Percentiles rank a stretch among this genome's conserved stretches.
phyloP scores from a whole-genome alignment of 2,329 filamentous ascomycete genomes.

The Cladosporium oxysporum region DNA sequence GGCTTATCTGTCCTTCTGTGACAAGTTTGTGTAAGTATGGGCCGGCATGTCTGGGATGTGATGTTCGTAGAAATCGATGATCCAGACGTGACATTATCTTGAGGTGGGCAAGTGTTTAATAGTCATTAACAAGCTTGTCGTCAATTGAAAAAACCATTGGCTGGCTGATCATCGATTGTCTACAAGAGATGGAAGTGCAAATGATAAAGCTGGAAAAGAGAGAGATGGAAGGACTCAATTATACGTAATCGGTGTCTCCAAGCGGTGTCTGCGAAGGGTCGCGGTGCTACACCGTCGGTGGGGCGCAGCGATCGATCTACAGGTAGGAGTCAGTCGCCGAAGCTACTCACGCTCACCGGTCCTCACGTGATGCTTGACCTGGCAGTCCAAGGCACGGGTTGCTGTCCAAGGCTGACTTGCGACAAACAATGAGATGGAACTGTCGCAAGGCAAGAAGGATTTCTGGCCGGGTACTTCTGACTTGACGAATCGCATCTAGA shows the following conservation, averaged over 20 bases:
- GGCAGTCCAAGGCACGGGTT: no score
- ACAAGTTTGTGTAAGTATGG: conserved; percentile 5
- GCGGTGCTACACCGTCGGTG: background rate
- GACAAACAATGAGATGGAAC: no score
- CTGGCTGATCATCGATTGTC: background rate
- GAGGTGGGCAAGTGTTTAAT: background rate
- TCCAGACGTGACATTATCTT: background rate
- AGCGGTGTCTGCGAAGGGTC: conserved; percentile 5
- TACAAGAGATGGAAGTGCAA: no score
- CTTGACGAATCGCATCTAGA: background rate
- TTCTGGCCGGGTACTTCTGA: background rate
- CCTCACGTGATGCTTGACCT: background rate
- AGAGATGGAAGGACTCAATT: background rate
- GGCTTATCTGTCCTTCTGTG: background rate
- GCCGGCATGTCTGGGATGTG: conserved; percentile 2
- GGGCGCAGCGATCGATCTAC: background rate
- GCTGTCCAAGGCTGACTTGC: no score
- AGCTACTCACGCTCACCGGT: background rate
- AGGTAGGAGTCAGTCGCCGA: background rate
- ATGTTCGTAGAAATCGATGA: background rate
- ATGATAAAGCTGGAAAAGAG: background rate
- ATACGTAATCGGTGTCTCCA: background rate
- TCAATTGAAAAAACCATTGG: no score
- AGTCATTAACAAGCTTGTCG: background rate
- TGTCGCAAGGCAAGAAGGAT: background rate